A percentile compares a stretch with the other conserved stretches of the same genome.
Conservation (phyloP, 1,284 basidiomycete genomes). For the Cronartium quercuum region DNA sequence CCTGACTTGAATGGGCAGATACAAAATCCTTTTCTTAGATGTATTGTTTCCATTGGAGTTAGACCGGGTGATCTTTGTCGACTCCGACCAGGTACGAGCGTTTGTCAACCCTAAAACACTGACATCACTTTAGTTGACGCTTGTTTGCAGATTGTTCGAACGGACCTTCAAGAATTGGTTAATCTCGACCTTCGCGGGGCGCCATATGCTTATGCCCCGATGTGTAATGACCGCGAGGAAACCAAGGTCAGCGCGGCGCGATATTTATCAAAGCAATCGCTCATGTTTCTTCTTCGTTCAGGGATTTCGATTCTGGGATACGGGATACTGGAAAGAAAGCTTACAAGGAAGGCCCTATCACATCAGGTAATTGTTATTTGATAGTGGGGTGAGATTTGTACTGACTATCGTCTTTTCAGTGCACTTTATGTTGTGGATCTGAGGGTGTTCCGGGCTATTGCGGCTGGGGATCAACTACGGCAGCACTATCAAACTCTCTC, state of each 20-base stretch:
- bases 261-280: not conserved
- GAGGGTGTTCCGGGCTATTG: constrained; percentile 75
- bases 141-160: constrained; percentile 88
- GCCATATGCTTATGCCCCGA: constrained; percentile 90
- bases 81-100: constrained; percentile 58
- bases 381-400: not conserved
- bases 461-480: constrained; percentile 73
- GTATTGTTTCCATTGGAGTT: constrained; percentile 97
- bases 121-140: not conserved
- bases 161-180: constrained; percentile 87
- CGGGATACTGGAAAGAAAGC: constrained; percentile 76
- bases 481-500: constrained; percentile 82
- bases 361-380: constrained; percentile 62
- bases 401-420: constrained; percentile 53
- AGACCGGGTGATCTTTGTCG: constrained; percentile 97
- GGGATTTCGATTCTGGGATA: constrained; percentile 48
- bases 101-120: not conserved
- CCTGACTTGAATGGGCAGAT: constrained; percentile 49
- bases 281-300: not conserved
- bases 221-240: constrained; percentile 88
- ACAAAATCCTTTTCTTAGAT: constrained; percentile 98
- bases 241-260: constrained; percentile 72
- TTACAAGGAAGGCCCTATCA: constrained; percentile 76
- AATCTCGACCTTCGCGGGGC: constrained; percentile 83
- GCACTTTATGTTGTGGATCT: constrained; percentile 94